These are phyloP conservation scores for Agastache rugosa DNA, from an alignment of 257 asterid species.

Conservation along the genomic window DNA sequence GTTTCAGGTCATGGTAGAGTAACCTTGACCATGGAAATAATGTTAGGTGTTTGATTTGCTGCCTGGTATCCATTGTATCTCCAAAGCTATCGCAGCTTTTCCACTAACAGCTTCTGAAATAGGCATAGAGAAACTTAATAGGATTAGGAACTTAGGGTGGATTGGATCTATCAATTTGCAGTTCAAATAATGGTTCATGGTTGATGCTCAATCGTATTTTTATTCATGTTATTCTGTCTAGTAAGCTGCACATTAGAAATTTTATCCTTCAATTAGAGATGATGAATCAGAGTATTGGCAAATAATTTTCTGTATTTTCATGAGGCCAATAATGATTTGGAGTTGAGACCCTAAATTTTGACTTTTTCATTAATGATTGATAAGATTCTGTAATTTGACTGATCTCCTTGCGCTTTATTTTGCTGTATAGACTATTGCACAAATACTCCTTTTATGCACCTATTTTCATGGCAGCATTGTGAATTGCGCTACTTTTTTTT, in stretches of 20 bases:
- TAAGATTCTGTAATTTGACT: slow-evolving; percentile 11
- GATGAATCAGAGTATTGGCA: not conserved
- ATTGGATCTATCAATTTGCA: slow-evolving; percentile 14
- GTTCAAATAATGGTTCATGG: not conserved
- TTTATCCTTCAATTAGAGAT: slow-evolving; percentile 1
- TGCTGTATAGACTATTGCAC: not conserved
- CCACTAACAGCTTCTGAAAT: slow-evolving; percentile 12
- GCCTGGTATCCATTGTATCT: not conserved
- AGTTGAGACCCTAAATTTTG: slow-evolving; percentile 6
- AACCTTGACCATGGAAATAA: not conserved
- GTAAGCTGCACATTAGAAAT: not conserved
- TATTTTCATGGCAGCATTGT: slow-evolving; percentile 16
- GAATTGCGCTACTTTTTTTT: not conserved
- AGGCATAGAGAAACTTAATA: slow-evolving; percentile 4
- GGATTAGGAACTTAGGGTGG: slow-evolving; percentile 22
- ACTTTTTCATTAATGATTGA: slow-evolving; percentile 11
- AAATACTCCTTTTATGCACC: not conserved
- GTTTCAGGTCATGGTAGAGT: slow-evolving; percentile 16
- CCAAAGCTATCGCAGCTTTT: slow-evolving; percentile 2
- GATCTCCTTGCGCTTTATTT: slow-evolving; percentile 3
- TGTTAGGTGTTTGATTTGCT: not conserved
- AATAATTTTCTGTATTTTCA: not conserved
- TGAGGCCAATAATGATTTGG: not conserved
- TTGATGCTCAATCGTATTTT: not conserved
- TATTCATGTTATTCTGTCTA: slow-evolving; percentile 14